Conservation (phyloP, 176 grass and related monocot species). For the bread wheat (Triticum aestivum) region DNA sequence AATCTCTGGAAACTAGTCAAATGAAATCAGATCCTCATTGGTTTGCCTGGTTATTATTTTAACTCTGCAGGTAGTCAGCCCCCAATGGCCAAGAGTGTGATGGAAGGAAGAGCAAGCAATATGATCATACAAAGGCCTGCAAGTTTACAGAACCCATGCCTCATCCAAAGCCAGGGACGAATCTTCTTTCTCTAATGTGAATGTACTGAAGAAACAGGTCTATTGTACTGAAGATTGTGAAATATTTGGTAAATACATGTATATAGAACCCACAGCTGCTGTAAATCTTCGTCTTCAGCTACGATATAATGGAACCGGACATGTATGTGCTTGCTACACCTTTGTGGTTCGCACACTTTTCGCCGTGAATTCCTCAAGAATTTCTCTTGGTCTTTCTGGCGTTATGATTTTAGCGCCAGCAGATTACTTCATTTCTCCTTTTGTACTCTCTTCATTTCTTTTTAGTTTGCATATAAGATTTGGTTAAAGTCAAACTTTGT, state of each 20-base stretch:
- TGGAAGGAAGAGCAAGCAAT: neutral
- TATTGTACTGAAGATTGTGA: neutral
- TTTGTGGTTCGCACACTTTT: neutral
- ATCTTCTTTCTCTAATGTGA: neutral
- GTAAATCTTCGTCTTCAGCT: neutral
- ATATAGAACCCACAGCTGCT: neutral
- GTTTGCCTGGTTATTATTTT: constrained; percentile 13
- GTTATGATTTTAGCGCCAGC: neutral
- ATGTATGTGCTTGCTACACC: neutral
- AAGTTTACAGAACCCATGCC: neutral
- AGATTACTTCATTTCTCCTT: neutral
- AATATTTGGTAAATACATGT: constrained; percentile 1
- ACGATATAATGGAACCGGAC: neutral
- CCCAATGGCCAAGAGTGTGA: constrained; percentile 94
- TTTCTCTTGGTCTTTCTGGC: neutral
- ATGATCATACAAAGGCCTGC: constrained; percentile 4
- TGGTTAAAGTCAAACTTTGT: too few species aligned
- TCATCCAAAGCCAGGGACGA: neutral
- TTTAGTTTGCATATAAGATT: too few species aligned
- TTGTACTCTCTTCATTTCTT: neutral
- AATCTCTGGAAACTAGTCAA: neutral
- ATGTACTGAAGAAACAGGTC: constrained; percentile 4
- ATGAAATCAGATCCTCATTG: neutral
- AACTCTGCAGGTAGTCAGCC: constrained; percentile 79
- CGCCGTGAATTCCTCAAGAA: neutral